Base-by-base conservation (phyloP, 1,284 basidiomycete genomes). In the Phellinidium pouzarii region DNA sequence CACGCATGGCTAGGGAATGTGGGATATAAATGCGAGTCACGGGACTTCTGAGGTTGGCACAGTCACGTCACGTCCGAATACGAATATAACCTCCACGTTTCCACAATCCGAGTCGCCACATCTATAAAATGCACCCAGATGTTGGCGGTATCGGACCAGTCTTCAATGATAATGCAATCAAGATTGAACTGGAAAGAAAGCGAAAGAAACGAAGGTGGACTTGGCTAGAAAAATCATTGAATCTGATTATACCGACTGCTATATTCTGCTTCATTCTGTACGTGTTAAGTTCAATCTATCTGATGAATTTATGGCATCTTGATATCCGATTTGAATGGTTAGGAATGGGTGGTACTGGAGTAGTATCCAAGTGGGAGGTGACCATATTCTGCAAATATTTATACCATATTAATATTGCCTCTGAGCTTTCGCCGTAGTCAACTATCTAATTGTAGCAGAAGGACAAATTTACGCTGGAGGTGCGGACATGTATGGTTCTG, bases 341-440 rank as follows among this genome's bases (percentile, higher is more conserved):
- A 52, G 51, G n/a, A 46, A 52, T 41, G 51, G 44, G 3, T 45
- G 43, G 34, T 52, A 52, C 41, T 52, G 44, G 51, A 41, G 51
- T 27, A n/a, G 19, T 20, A 23, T 52, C 19, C 29, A 52, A 45
- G 31, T 52, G 6, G 51, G 51, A 40, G 20, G 51, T 52, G n/a
- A 17, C 36, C 36, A 31, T 8, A 38, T 49, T 26, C 34, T 19
- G n/a, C 25, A 26, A 29, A 17, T 17, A 14, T 14, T 25, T 11
- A 9, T n/a, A 12, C 19, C 19, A 14, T 20, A 22, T 26, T 17
- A 26, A 5, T n/a, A n/a, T n/a, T n/a, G n/a, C 20, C 19, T 23
- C 27, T 20, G 26, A 22, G 12, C 7, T 14, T 34, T 14, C 7
- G 14, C 14, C 31, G 14, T 23, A 54, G 53, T 44, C 5, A 42